Evolutionary conservation across 768 basidiomycete species (phyloP).

Genomic region (Mycena alexandri): DNA sequence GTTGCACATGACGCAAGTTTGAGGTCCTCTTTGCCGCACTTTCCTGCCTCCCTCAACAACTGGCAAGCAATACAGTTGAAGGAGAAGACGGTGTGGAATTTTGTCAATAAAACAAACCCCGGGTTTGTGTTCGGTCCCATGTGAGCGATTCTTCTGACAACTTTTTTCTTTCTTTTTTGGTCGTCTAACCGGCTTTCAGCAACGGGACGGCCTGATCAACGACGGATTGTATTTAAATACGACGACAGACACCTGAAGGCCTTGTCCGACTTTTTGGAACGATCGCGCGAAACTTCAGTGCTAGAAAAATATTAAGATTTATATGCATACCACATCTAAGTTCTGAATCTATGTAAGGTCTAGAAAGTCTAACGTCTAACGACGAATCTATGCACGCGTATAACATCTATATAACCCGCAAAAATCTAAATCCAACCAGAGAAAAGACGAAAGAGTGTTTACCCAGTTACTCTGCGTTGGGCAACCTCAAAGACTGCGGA

Average conservation of each 20-base stretch:
- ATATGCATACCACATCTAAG: background rate
- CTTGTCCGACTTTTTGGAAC: too few species aligned
- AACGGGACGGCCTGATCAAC: too few species aligned
- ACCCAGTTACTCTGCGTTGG: background rate
- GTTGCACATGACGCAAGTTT: constrained; percentile 10
- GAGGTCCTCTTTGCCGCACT: background rate
- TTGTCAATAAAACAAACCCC: background rate
- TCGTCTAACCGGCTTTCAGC: too few species aligned
- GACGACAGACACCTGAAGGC: too few species aligned
- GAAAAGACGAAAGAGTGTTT: background rate
- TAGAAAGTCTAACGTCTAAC: background rate
- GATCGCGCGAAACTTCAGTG: background rate
- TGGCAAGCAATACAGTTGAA: constrained; percentile 10
- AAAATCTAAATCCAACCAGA: background rate
- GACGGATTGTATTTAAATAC: too few species aligned
- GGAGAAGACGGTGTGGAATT: constrained; percentile 10
- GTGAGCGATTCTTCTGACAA: constrained; percentile 1
- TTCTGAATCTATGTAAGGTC: background rate
- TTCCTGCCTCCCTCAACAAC: background rate
- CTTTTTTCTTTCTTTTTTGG: too few species aligned
- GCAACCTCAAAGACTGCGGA: background rate
- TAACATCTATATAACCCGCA: background rate
- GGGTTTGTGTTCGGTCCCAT: constrained; percentile 16
- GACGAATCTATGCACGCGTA: constrained; percentile 2
- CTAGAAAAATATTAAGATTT: background rate